Conservation (phyloP, 1,284 basidiomycete genomes). For the Taiwanofungus camphoratus region DNA sequence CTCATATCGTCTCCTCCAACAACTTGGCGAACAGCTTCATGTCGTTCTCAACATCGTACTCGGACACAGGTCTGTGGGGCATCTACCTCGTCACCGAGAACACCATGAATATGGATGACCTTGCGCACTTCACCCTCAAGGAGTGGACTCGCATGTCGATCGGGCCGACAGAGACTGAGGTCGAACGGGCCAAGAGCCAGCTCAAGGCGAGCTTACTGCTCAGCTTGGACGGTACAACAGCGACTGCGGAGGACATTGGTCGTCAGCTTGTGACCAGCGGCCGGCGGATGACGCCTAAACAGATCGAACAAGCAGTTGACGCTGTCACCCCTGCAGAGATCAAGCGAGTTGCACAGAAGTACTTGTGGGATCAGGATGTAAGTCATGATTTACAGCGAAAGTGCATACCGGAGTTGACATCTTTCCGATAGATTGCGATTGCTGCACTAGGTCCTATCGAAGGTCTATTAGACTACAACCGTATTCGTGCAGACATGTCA, state of each 20-base stretch:
- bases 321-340: slow-evolving; percentile 88
- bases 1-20: slow-evolving; percentile 88
- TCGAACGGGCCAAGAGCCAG: slow-evolving; percentile 96
- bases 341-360: slow-evolving; percentile 91
- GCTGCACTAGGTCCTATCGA: slow-evolving; percentile 84
- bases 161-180: slow-evolving; percentile 79
- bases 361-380: slow-evolving; percentile 94
- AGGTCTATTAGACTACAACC: slow-evolving; percentile 83
- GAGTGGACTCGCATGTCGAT: slow-evolving; percentile 98
- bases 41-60: slow-evolving; percentile 99
- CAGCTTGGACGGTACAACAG: slow-evolving; percentile 90
- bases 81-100: slow-evolving; percentile 98
- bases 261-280: slow-evolving; percentile 95
- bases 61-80: slow-evolving; percentile 99
- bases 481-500: slow-evolving; percentile 76
- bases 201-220: slow-evolving; percentile 93
- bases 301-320: slow-evolving; percentile 93
- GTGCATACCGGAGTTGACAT: too few species aligned
- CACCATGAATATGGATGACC: slow-evolving; percentile 88
- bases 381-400: too few species aligned
- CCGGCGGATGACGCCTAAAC: slow-evolving; percentile 83
- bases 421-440: slow-evolving; percentile 56
- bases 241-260: slow-evolving; percentile 97
- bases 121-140: slow-evolving; percentile 89
- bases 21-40: slow-evolving; percentile 99